Conservation (phyloP, 306 rosid genomes). For the Vigna trinervia region DNA sequence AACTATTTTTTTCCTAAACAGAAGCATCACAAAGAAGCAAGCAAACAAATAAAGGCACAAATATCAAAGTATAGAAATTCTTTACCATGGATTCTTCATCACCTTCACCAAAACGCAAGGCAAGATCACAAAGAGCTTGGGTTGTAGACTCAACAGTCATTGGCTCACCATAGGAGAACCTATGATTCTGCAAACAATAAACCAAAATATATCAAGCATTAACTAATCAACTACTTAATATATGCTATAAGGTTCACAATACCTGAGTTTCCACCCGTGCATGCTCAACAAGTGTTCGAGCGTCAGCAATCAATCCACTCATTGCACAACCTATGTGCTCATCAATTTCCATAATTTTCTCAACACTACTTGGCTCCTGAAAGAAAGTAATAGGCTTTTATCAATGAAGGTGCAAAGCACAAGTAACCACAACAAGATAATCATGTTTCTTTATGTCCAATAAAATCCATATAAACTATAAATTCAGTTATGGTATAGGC, state of each 20-base stretch:
- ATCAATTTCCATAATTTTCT: conserved; percentile 97
- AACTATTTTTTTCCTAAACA: neutral
- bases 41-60: neutral
- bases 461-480: conserved; percentile 5
- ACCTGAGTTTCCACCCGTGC: conserved; percentile 99
- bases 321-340: conserved; percentile 96
- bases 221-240: conserved; percentile 22
- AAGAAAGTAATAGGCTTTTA: conserved; percentile 25
- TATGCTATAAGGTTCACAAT: conserved; percentile 4
- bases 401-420: conserved; percentile 19
- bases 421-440: neutral
- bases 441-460: conserved; percentile 12
- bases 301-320: conserved; percentile 99
- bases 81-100: conserved; percentile 99
- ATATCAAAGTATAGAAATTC: neutral
- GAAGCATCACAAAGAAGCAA: neutral
- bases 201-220: conserved; percentile 35
- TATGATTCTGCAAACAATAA: conserved; percentile 74
- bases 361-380: conserved; percentile 99
- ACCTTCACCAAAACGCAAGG: conserved; percentile 96
- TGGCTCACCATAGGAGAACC: conserved; percentile 96
- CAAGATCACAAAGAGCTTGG: conserved; percentile 96
- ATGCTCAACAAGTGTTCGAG: conserved; percentile 98
- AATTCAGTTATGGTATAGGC: neutral
- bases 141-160: conserved; percentile 98